Base-by-base conservation (phyloP, 345 rosid species). In the Bretschneidera sinensis region DNA sequence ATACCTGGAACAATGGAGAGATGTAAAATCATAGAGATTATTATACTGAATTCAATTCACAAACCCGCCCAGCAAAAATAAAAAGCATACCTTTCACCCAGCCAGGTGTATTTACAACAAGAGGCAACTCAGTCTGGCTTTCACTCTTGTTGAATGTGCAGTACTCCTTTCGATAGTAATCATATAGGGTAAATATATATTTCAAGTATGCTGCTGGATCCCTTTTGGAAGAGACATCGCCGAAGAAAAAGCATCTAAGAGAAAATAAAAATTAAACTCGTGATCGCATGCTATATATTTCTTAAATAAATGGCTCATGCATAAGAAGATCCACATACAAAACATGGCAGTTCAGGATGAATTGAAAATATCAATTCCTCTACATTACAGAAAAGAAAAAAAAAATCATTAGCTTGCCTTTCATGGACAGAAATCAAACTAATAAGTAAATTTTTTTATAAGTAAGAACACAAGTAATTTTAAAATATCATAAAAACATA, bases 51-150 rank as follows among this genome's bases (percentile, higher is more conserved):
- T 14, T 39, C 6, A 2, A 39, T 39, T 39, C 45, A 39, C 16
- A 14, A 4, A 11, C 4, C 6, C 45, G 10, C 15, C n/a, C 15
- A 21, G 39, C 39, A 17, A 57, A 24, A 43, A 28, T 18, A 56
- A 60, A 19, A 62, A 34, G 39, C 66, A 31, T 24, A 84, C 99
- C 99, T 88, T 94, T 94, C 61, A 94, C 96, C 99, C 99, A 94
- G 63, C 99, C 99, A 31, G 92, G 86, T 24, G 99, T 90, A 55
- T 90, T 90, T 60, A 94, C 81, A 66, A 94, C 79, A 56, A 90
- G 88, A 15, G 99, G 99, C 73, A 88, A 58, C 48, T 68, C 86
- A 39, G 59, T 63, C 72, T 74, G 69, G 58, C 53, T 73, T 67
- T 77, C 75, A 61, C 60, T 66, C 54, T 60, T 19, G 52, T 64